These are phyloP conservation scores for Myriosclerotinia scirpicola DNA, from an alignment of 2,329 filamentous ascomycete species.

Conservation along the genomic window DNA sequence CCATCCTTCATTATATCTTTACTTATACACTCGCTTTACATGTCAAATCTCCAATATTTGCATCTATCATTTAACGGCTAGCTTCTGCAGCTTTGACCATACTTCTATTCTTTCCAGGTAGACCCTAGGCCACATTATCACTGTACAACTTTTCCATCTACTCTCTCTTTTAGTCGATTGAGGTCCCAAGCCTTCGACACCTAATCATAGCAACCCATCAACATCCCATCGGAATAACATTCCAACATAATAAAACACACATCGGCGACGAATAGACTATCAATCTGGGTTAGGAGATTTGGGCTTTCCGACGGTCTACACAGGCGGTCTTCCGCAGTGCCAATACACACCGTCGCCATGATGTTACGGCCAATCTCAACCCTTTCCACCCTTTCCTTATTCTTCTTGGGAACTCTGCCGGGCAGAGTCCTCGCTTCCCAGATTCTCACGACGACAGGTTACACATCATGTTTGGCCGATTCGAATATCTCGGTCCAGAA, in stretches of 20 bases:
- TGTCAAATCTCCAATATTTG: background rate
- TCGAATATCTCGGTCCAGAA: slow-evolving; percentile 67
- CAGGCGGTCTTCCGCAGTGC: slow-evolving; percentile 21
- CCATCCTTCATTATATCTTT: slow-evolving; percentile 16
- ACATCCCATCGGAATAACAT: slow-evolving; percentile 5
- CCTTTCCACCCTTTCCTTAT: slow-evolving; percentile 36
- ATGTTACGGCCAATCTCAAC: slow-evolving; percentile 38
- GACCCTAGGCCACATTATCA: slow-evolving; percentile 54
- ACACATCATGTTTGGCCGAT: slow-evolving; percentile 67
- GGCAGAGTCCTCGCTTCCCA: slow-evolving; percentile 60
- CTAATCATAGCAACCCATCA: slow-evolving; percentile 20
- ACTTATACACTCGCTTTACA: background rate
- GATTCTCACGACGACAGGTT: slow-evolving; percentile 77
- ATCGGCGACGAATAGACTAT: slow-evolving; percentile 2
- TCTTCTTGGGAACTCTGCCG: slow-evolving; percentile 37
- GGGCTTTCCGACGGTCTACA: slow-evolving; percentile 13
- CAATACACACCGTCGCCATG: slow-evolving; percentile 29
- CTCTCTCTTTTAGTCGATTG: background rate
- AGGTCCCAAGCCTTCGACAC: slow-evolving; percentile 15
- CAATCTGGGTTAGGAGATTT: background rate
- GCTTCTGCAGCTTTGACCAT: slow-evolving; percentile 22
- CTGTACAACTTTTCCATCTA: slow-evolving; percentile 20
- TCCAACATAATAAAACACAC: slow-evolving; percentile 11
- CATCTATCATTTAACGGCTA: background rate
- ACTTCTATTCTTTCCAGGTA: slow-evolving; percentile 54